These are phyloP conservation scores for Zangia roseola DNA, from an alignment of 768 basidiomycete genomes.

Conservation along the genomic window DNA sequence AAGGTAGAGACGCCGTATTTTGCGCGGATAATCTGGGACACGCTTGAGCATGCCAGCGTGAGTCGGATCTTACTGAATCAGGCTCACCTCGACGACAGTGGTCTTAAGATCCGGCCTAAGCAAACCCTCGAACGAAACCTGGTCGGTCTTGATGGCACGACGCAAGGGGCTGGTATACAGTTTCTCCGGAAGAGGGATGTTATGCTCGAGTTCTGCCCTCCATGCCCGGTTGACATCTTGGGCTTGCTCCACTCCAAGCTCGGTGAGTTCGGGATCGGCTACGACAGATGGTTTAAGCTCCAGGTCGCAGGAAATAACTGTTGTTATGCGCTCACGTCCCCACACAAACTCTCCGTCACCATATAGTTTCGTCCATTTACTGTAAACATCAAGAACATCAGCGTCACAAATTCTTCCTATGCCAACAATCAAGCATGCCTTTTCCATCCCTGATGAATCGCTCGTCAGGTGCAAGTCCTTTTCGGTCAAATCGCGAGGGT, in stretches of 20 bases:
- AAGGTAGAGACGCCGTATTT: conserved; percentile 68
- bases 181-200: conserved; percentile 51
- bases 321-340: conserved; percentile 83
- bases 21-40: conserved; percentile 60
- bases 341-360: conserved; percentile 66
- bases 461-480: not conserved
- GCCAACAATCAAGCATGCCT: conserved; percentile 39
- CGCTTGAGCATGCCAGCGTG: not conserved
- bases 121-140: conserved; percentile 50
- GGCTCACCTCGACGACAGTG: conserved; percentile 55
- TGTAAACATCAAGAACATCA: not conserved
- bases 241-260: conserved; percentile 57
- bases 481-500: not conserved
- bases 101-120: conserved; percentile 32
- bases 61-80: not conserved
- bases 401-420: not conserved
- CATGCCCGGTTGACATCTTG: conserved; percentile 42
- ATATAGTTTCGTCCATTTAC: conserved; percentile 57
- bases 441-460: conserved; percentile 51
- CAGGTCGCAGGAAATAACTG: no score
- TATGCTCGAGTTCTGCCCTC: conserved; percentile 41
- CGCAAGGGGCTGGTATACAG: conserved; percentile 64
- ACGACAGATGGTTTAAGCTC: not conserved
- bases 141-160: conserved; percentile 57
- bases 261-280: conserved; percentile 70